Percentiles rank a stretch among this genome's conserved stretches.
Evolutionary conservation across 352 stramenopile genomes (phyloP).

Genomic region (Pythium periplocum): DNA sequence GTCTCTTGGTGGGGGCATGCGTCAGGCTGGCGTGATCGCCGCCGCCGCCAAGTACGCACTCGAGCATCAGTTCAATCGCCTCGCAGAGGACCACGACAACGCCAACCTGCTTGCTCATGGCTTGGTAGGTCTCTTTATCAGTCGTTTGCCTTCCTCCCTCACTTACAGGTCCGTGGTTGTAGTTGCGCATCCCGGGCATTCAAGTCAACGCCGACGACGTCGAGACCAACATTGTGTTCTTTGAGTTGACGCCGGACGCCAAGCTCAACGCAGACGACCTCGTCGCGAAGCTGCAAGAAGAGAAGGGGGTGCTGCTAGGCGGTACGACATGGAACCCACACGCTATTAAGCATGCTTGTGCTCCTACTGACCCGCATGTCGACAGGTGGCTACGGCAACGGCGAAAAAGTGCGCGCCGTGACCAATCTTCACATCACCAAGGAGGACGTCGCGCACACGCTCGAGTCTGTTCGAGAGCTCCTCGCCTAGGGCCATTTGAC

Average conservation of each 20-base stretch:
- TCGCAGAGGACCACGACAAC: slow-evolving; percentile 80
- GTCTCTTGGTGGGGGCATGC: slow-evolving; percentile 96
- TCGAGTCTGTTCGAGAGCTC: slow-evolving; percentile 51
- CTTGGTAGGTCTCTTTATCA: slow-evolving; percentile 23
- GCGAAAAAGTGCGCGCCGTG: slow-evolving; percentile 56
- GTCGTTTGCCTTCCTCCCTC: too few species aligned
- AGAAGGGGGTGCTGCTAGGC: slow-evolving; percentile 66
- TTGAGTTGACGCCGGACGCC: slow-evolving; percentile 44
- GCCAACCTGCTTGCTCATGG: slow-evolving; percentile 63
- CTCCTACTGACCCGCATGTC: too few species aligned
- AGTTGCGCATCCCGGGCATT: slow-evolving; percentile 58
- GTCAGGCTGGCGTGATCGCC: slow-evolving; percentile 93
- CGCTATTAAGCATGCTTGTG: not conserved
- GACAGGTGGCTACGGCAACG: slow-evolving; percentile 51
- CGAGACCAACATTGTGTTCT: slow-evolving; percentile 91
- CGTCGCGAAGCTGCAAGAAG: slow-evolving; percentile 46
- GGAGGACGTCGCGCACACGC: slow-evolving; percentile 56
- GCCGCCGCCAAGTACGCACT: slow-evolving; percentile 90
- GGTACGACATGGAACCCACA: slow-evolving; percentile 10
- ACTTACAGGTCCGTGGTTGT: not conserved
- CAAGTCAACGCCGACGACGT: slow-evolving; percentile 51
- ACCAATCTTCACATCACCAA: slow-evolving; percentile 71
- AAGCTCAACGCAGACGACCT: slow-evolving; percentile 53
- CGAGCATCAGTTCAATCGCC: slow-evolving; percentile 80
- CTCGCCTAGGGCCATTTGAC: slow-evolving; percentile 8